Evolutionary conservation across 805 yeast species (phyloP).

Genomic region (Metschnikowia peoriensis): DNA sequence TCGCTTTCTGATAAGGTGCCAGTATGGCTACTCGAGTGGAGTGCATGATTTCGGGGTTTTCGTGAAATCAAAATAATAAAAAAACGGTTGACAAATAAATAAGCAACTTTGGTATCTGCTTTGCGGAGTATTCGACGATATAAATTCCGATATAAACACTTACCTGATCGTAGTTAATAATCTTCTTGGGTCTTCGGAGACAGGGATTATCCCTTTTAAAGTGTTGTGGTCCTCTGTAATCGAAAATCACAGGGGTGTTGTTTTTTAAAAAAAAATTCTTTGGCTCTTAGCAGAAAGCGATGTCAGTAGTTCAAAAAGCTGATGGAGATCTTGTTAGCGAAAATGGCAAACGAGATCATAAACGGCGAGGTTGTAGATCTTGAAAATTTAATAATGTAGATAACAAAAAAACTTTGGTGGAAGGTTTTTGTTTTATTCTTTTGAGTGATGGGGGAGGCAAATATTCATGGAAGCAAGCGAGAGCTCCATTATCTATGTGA

Average conservation of each 20-base stretch:
- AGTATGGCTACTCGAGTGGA: slow-evolving; percentile 3
- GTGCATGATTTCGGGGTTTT: background rate
- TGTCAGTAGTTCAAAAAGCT: slow-evolving; percentile 22
- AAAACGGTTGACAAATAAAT: background rate
- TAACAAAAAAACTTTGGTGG: background rate
- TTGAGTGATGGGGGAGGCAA: background rate
- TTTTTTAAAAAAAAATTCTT: background rate
- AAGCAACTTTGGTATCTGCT: background rate
- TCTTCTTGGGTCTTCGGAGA: too few relatives aligned
- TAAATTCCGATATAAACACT: background rate
- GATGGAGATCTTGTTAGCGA: slow-evolving; percentile 20
- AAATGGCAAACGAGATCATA: slow-evolving; percentile 18
- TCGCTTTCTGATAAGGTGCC: slow-evolving; percentile 4
- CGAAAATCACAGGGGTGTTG: background rate
- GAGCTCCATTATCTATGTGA: background rate
- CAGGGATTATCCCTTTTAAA: too few relatives aligned
- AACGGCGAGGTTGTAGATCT: slow-evolving; percentile 7
- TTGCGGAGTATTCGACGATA: background rate
- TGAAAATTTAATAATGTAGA: background rate
- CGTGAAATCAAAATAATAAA: too few relatives aligned
- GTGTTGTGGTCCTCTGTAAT: too few relatives aligned
- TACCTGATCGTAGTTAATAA: too few relatives aligned
- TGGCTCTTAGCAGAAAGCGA: slow-evolving; percentile 6
- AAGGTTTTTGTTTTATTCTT: background rate
- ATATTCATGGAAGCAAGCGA: background rate